These are phyloP conservation scores for Dothiorella sarmentorum DNA, from an alignment of 2,329 filamentous ascomycete genomes.

Conservation along the genomic window DNA sequence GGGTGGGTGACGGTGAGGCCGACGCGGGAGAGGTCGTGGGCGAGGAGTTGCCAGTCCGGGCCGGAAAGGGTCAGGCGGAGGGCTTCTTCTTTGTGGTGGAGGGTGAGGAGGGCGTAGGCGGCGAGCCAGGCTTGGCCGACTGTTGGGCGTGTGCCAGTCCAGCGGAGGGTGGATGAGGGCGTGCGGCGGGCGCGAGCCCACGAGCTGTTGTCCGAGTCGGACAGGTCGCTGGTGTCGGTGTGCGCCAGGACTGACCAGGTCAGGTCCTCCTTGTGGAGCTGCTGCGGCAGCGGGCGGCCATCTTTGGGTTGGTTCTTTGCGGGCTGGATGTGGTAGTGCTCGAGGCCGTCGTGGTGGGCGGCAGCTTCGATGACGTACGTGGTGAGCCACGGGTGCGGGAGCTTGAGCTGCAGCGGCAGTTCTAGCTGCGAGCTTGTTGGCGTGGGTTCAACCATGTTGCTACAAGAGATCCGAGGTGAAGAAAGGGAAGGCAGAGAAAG, in stretches of 20 bases:
- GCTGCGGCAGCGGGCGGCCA: conserved; percentile 27
- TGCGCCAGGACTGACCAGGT: conserved; percentile 24
- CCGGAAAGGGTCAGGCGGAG: conserved; percentile 44
- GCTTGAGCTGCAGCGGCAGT: conserved; percentile 3
- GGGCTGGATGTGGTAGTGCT: background rate
- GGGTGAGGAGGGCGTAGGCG: conserved; percentile 45
- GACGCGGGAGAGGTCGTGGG: conserved; percentile 34
- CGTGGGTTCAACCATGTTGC: background rate
- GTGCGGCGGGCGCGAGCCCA: conserved; percentile 47
- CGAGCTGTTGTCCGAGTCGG: conserved; percentile 35
- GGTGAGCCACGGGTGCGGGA: conserved; percentile 37
- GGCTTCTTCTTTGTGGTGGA: conserved; percentile 44
- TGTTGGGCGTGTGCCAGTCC: conserved; percentile 38
- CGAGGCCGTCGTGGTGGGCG: background rate
- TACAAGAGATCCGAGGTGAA: too few relatives aligned
- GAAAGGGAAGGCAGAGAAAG: background rate
- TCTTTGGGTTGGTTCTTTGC: background rate
- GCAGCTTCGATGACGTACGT: conserved; percentile 23
- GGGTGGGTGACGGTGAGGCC: conserved; percentile 40
- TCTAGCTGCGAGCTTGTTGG: background rate
- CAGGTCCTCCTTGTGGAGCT: conserved; percentile 29
- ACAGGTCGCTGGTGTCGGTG: conserved; percentile 25
- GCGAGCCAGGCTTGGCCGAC: conserved; percentile 48
- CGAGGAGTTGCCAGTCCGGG: conserved; percentile 36
- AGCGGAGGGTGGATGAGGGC: conserved; percentile 42